A percentile compares a stretch with the other conserved stretches of the same genome.
These are phyloP conservation scores for Fusarium sarcochroum DNA, from an alignment of 2,329 filamentous ascomycete species.

Conservation along the genomic window DNA sequence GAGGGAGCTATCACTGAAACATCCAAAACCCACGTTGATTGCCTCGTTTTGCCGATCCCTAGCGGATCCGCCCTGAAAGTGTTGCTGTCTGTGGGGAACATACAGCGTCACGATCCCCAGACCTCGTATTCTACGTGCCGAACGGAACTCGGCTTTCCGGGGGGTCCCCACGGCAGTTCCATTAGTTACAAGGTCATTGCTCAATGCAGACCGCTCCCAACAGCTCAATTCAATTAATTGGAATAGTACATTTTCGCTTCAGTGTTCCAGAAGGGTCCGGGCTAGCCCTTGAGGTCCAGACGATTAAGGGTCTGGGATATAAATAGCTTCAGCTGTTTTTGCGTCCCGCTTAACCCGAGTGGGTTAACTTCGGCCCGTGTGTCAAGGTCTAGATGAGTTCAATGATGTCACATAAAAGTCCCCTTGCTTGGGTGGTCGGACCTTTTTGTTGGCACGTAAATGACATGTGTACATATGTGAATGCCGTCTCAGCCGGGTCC, in stretches of 20 bases:
- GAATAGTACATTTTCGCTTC: background rate
- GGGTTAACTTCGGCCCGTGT: background rate
- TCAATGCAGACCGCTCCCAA: background rate
- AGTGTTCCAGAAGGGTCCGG: background rate
- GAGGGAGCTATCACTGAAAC: background rate
- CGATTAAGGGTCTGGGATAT: background rate
- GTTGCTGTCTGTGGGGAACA: constrained; percentile 22
- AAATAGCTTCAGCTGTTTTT: constrained; percentile 10
- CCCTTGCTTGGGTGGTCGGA: background rate
- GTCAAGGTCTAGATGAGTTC: background rate
- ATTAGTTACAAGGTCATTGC: background rate
- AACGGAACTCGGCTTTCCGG: constrained; percentile 17
- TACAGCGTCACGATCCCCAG: constrained; percentile 24
- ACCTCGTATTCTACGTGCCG: constrained; percentile 34
- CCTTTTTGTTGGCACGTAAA: background rate
- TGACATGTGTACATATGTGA: background rate
- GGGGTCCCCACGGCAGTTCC: background rate
- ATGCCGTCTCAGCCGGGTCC: background rate
- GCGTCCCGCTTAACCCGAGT: background rate
- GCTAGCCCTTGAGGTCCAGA: background rate
- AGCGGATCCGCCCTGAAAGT: background rate
- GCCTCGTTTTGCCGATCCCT: constrained; percentile 22
- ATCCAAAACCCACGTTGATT: background rate
- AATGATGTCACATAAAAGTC: constrained; percentile 4
- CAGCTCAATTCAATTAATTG: background rate